A percentile compares a stretch with the other conserved stretches of the same genome.
phyloP scores from a whole-genome alignment of 306 rosid genomes.

The Medicago truncatula region MtrunA17r5.0-ANR NC_053049.1:8346501-8347000 shows the following conservation, averaged over 20 bases:
- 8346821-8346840: neutral
- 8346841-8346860: neutral
- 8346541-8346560: no score
- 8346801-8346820: neutral
- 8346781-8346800: no score
- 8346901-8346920: slow-evolving; percentile 8
- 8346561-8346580: no score
- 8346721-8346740: slow-evolving; percentile 10
- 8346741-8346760: slow-evolving; percentile 1
- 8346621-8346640: neutral
- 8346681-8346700: no score
- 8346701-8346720: neutral
- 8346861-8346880: neutral
- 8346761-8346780: neutral
- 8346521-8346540: neutral
- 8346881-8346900: neutral
- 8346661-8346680: no score
- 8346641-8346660: slow-evolving; percentile 16
- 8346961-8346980: neutral
- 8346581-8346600: no score
- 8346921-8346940: neutral
- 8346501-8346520: no score
- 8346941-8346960: neutral
- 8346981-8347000: neutral
- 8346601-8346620: neutral